Percentiles rank a stretch among this genome's conserved stretches.
phyloP scores from a whole-genome alignment of 1,284 basidiomycete species.

The Ceratobasidium sp. region DNA sequence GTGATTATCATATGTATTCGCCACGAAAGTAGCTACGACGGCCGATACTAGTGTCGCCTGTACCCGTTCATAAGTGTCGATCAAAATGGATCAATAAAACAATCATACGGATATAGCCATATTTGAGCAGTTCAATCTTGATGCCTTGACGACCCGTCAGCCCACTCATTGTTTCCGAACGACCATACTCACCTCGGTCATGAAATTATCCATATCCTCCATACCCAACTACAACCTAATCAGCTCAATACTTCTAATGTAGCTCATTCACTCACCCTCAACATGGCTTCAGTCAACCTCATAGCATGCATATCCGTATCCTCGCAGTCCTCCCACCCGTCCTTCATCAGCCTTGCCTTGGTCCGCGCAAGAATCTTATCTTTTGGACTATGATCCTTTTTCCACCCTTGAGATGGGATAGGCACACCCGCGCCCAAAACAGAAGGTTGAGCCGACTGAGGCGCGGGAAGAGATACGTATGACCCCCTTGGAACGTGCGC shows the following conservation, averaged over 20 bases:
- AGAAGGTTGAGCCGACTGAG: slow-evolving; percentile 9
- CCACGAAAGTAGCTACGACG: slow-evolving; percentile 20
- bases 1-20: slow-evolving; percentile 12
- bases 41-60: slow-evolving; percentile 27
- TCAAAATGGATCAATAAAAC: background rate
- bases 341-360: slow-evolving; percentile 16
- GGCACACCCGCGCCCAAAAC: slow-evolving; percentile 8
- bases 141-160: slow-evolving; percentile 7
- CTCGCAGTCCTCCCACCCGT: slow-evolving; percentile 23
- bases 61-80: background rate
- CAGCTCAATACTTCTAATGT: background rate
- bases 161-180: background rate
- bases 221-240: slow-evolving; percentile 1
- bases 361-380: background rate
- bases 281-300: slow-evolving; percentile 21
- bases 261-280: slow-evolving; percentile 9
- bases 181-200: background rate
- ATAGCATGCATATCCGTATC: slow-evolving; percentile 15
- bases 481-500: background rate
- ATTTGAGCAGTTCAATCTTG: slow-evolving; percentile 31
- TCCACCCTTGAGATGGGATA: slow-evolving; percentile 15
- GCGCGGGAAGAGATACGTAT: background rate
- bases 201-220: slow-evolving; percentile 30
- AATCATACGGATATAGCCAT: slow-evolving; percentile 34
- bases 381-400: slow-evolving; percentile 17